Percentiles rank a stretch among this genome's conserved stretches.
phyloP scores from a whole-genome alignment of 805 yeast species.

The Hanseniaspora nectarophila region DNA sequence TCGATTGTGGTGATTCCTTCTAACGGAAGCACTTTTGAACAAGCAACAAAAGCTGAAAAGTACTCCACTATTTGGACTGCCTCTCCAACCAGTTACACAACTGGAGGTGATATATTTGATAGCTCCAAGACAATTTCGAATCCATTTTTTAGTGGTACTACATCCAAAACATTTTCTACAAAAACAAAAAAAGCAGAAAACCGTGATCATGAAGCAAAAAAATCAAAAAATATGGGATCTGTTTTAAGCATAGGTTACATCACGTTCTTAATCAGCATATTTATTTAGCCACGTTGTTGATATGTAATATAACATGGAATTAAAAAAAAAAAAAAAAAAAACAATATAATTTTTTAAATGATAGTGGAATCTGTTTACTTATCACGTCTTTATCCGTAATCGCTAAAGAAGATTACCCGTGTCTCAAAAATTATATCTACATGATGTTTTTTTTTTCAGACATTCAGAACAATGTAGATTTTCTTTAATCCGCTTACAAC shows the following conservation, averaged over 20 bases:
- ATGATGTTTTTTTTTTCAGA: too few relatives aligned
- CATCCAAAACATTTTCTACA: background rate
- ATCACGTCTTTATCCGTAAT: too few relatives aligned
- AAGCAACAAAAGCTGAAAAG: background rate
- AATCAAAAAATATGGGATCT: background rate
- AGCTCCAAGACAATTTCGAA: background rate
- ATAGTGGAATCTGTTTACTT: too few relatives aligned
- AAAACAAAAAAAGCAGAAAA: background rate
- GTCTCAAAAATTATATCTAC: too few relatives aligned
- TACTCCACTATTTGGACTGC: conserved; percentile 1
- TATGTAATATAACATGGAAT: too few relatives aligned
- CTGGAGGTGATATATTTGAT: background rate
- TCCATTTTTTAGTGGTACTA: background rate
- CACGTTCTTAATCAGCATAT: background rate
- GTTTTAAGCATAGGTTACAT: background rate
- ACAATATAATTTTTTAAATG: too few relatives aligned
- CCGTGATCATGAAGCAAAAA: background rate
- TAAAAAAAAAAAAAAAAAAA: too few relatives aligned
- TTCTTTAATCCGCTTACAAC: too few relatives aligned
- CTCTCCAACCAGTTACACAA: background rate
- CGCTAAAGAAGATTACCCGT: too few relatives aligned
- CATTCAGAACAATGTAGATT: too few relatives aligned
- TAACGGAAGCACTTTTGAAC: background rate
- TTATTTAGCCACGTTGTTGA: too few relatives aligned
- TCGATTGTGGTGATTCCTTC: background rate